These are phyloP conservation scores for Blastomyces gilchristii DNA, from an alignment of 2,329 filamentous ascomycete genomes.

Conservation along the genomic window DNA sequence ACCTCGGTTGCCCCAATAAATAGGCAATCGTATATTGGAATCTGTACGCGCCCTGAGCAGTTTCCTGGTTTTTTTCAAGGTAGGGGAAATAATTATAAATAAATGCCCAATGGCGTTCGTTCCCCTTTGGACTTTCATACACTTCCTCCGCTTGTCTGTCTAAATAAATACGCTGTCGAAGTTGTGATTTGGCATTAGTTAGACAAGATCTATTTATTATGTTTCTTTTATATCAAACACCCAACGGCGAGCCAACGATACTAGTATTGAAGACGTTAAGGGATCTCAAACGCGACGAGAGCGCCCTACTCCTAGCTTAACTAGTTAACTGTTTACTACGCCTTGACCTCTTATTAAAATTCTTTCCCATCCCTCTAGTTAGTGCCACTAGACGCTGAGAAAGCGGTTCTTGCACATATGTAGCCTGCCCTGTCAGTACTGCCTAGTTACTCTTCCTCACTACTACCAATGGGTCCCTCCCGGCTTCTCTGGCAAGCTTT, in stretches of 20 bases:
- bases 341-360: background rate
- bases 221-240: background rate
- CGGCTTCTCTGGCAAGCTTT: constrained; percentile 1
- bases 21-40: too few relatives aligned
- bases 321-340: background rate
- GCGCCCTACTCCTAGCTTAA: background rate
- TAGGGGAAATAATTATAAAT: too few relatives aligned
- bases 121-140: too few relatives aligned
- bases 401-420: background rate
- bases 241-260: background rate
- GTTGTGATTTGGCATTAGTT: too few relatives aligned
- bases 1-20: too few relatives aligned
- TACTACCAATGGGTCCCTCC: background rate
- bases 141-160: too few relatives aligned
- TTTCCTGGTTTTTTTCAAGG: too few relatives aligned
- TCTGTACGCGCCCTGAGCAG: too few relatives aligned
- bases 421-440: background rate
- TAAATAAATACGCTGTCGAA: too few relatives aligned
- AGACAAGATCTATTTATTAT: too few relatives aligned
- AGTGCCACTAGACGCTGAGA: background rate
- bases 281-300: background rate
- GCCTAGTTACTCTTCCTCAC: background rate
- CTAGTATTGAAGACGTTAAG: background rate
- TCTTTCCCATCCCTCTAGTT: background rate
- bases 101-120: too few relatives aligned